A percentile compares a stretch with the other conserved stretches of the same genome.
These are phyloP conservation scores for Russula griseocarnosa DNA, from an alignment of 768 basidiomycete species.

Conservation along the genomic window DNA sequence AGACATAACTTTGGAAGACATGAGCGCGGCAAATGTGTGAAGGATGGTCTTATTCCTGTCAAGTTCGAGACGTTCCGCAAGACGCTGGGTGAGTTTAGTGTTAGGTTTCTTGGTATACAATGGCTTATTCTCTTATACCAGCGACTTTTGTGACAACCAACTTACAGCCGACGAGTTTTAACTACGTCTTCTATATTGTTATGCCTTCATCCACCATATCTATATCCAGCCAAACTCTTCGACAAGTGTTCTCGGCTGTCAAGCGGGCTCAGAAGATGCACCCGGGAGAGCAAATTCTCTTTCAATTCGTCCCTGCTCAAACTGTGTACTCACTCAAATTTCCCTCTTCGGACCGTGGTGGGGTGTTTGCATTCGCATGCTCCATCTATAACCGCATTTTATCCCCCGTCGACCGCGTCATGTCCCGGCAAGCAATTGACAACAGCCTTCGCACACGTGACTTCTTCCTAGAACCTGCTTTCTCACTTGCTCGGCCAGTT, in stretches of 20 bases:
- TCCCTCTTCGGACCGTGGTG: slow-evolving; percentile 41
- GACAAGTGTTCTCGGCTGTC: slow-evolving; percentile 61
- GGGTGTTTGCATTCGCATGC: slow-evolving; percentile 49
- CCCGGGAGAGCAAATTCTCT: slow-evolving; percentile 48
- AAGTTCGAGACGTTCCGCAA: slow-evolving; percentile 72
- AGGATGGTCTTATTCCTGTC: slow-evolving; percentile 58
- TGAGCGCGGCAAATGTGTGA: slow-evolving; percentile 47
- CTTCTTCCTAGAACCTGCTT: slow-evolving; percentile 62
- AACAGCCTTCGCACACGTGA: slow-evolving; percentile 40
- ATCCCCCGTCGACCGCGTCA: slow-evolving; percentile 54
- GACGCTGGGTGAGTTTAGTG: slow-evolving; percentile 45
- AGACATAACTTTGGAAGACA: slow-evolving; percentile 59
- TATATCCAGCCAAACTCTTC: slow-evolving; percentile 60
- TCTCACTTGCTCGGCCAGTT: slow-evolving; percentile 52
- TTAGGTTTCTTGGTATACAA: background rate
- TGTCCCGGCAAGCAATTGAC: slow-evolving; percentile 51
- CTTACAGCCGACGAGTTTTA: slow-evolving; percentile 39
- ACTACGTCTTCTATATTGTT: slow-evolving; percentile 65
- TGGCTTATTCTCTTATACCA: slow-evolving; percentile 30
- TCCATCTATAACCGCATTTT: slow-evolving; percentile 72
- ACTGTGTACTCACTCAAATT: slow-evolving; percentile 48
- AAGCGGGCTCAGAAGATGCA: slow-evolving; percentile 52
- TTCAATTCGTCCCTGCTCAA: slow-evolving; percentile 73
- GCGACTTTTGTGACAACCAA: slow-evolving; percentile 46
- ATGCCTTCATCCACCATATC: slow-evolving; percentile 58